Evolutionary conservation across 768 basidiomycete species (phyloP), one percentile per base, ranked within the genome.

Genomic region (Mrakia hoshinonis): DNA sequence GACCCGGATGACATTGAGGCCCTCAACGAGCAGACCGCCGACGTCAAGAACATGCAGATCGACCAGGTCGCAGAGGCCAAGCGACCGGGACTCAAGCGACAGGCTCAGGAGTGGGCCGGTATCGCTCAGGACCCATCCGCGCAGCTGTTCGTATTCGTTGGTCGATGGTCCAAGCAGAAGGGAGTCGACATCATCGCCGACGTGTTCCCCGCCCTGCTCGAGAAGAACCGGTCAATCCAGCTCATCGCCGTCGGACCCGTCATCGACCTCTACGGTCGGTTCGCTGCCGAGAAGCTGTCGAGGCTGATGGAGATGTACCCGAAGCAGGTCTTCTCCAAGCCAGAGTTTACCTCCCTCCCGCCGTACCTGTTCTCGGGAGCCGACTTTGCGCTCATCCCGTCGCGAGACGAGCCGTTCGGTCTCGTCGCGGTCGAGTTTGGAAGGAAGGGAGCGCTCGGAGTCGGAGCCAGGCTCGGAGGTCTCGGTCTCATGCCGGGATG

Each of bases 401-500:
- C 93, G 64, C 89, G 93, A 79, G 93, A 96, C 77, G 93, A 96
- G 77, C 93, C 93, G 3, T 96, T 96, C 81, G 93, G 93, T 81
- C 82, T 96, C 54, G 93, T 96, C 38, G 93, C 93, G 65, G 93
- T 96, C 75, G 93, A 95, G 79, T 96, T 96, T 80, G 93, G 93
- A 79, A 84, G 93, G 75, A 96, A 95, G 80, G 93, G 93, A 83
- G 93, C 93, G 68, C 86, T 96, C 66, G 93, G 93, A 82, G 93
- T 96, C 75, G 93, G 93, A 74, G 87, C 89, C 82, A 89, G 93
- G 76, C 84, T 95, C n/a, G 93, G 93, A 77, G 93, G 93, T 82
- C 84, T 96, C 60, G 93, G 93, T 80, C 82, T 96, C 73, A 96
- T 96, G 93, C 93, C 93, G 77, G 93, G 92, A 81, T 95, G 93